Evolutionary conservation across 1,284 basidiomycete genomes (phyloP), one percentile per base, ranked within the genome.

Genomic region (Apiotrichum brassicae): DNA sequence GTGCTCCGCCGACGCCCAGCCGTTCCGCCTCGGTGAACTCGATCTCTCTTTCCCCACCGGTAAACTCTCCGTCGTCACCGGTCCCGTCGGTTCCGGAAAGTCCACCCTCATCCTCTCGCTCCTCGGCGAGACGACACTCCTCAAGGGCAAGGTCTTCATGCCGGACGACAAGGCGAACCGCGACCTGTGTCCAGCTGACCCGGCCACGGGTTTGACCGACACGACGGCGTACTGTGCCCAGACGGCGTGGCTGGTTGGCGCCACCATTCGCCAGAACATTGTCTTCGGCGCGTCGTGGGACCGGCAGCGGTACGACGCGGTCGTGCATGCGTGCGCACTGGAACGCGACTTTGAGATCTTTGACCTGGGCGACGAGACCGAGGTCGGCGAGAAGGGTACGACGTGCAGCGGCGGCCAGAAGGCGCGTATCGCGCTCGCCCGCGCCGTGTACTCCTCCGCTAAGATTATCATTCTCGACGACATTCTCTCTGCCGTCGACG

Each of bases 101-200:
- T 86, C 85, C 0, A 84, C 85, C 0, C 69, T 88, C 6, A 72
- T 87, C 46, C 76, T 78, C 16, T 83, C 84, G 16, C 49, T 68
- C 3, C 59, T 70, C n/a, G 79, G 79, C 25, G 79, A 81, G 61
- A 77, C 76, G 11, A 71, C 72, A 18, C 68, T 76, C 7, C 59
- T 79, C 26, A 59, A 63, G 14, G 79, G 79, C 11, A 63, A 74
- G 40, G 71, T 78, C 1, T 78, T 76, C 66, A 76, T 79, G 68
- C 77, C 78, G 6, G 76, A 77, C 48, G 70, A 73, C 49, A 64
- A 62, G 20, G 72, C 68, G 23, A 63, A 66, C 45, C 61, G 69
- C 9, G 65, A 70, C 25, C 46, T 66, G 7, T 69, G 69, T 47
- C 72, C 76, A 2, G 65, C 78, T 18, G 75, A 77, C 50, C 75